Conservation (phyloP, 2,329 filamentous ascomycete species). For the Penicillium sp. region DNA sequence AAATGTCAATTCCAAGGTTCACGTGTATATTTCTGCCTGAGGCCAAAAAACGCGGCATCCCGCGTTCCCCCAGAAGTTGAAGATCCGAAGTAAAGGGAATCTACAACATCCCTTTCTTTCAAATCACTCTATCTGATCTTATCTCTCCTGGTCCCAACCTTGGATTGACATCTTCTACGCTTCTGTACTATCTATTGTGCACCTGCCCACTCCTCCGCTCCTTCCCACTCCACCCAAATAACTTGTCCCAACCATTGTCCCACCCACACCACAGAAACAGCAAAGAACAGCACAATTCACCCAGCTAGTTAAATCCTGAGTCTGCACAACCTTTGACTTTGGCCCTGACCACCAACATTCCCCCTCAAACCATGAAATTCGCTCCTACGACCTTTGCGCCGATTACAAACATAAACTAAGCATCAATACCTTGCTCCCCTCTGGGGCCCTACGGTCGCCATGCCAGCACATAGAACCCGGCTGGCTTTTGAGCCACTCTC, state of each 20-base stretch:
- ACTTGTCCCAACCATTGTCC: neutral
- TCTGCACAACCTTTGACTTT: neutral
- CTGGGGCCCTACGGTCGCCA: slow-evolving; percentile 36
- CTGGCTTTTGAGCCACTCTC: slow-evolving; percentile 90
- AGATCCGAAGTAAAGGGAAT: neutral
- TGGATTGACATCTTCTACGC: neutral
- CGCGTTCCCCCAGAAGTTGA: slow-evolving; percentile 3
- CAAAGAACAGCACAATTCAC: neutral
- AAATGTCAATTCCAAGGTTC: neutral
- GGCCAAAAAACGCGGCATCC: neutral
- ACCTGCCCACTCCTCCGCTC: neutral
- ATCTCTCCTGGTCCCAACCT: neutral
- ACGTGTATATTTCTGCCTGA: neutral
- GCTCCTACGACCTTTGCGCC: neutral
- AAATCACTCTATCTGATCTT: neutral
- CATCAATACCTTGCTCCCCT: neutral
- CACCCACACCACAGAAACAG: neutral
- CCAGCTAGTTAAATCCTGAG: neutral
- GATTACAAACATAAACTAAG: neutral
- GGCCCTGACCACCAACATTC: neutral
- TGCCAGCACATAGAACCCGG: slow-evolving; percentile 76
- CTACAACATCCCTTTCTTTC: neutral
- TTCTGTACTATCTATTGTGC: neutral
- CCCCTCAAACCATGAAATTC: neutral
- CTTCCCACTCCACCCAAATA: neutral